Percentiles rank a stretch among this genome's conserved stretches.
These are phyloP conservation scores for Wickerhamomyces tratensis DNA, from an alignment of 805 yeast species.

Conservation along the genomic window DNA sequence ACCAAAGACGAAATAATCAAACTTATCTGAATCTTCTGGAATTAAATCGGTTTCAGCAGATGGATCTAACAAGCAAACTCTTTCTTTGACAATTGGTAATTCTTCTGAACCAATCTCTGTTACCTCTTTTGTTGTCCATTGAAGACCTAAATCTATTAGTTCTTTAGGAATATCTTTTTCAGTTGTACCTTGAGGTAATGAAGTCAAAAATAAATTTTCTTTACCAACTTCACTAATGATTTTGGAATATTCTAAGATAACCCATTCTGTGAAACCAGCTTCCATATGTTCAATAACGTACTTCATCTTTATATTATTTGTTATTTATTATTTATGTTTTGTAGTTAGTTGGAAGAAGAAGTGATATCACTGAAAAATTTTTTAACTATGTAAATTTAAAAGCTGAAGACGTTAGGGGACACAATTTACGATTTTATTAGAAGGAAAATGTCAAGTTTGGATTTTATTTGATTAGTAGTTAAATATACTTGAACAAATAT, in stretches of 20 bases:
- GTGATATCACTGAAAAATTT: too few species aligned
- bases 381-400: too few species aligned
- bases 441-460: too few species aligned
- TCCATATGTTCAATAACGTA: conserved; percentile 98
- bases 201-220: conserved; percentile 65
- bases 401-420: too few species aligned
- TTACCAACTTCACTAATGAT: conserved; percentile 78
- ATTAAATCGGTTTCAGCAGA: conserved; percentile 64
- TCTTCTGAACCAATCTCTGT: conserved; percentile 27
- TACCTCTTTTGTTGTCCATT: conserved; percentile 76
- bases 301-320: conserved; percentile 39
- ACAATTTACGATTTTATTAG: too few species aligned
- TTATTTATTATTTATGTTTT: neutral
- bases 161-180: conserved; percentile 53
- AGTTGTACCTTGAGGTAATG: conserved; percentile 58
- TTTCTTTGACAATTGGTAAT: conserved; percentile 35
- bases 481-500: too few species aligned
- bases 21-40: conserved; percentile 56
- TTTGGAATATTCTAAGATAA: conserved; percentile 72
- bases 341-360: too few species aligned
- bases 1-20: conserved; percentile 90
- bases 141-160: conserved; percentile 52
- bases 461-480: too few species aligned
- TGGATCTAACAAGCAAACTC: conserved; percentile 85
- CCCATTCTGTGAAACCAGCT: conserved; percentile 96